Conservation (phyloP, 768 basidiomycete species). For the Lentinus brumalis region DNA sequence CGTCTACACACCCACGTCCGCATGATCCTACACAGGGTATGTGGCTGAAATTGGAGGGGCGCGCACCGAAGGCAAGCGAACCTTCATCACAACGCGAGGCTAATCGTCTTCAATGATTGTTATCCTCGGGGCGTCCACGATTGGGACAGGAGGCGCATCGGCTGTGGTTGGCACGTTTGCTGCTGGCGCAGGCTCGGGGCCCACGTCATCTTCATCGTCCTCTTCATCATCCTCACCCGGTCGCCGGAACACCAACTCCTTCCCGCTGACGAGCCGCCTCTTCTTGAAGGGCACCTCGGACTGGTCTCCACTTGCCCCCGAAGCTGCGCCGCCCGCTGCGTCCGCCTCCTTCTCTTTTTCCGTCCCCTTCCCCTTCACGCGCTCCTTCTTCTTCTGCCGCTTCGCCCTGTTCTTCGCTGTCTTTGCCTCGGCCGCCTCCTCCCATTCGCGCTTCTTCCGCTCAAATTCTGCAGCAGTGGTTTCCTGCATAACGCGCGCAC, state of each 20-base stretch:
- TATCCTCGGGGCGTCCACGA: conserved; percentile 42
- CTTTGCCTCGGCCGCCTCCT: conserved; percentile 77
- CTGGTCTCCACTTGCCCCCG: conserved; percentile 23
- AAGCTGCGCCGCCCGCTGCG: conserved; percentile 19
- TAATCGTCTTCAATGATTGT: conserved; percentile 53
- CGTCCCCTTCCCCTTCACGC: conserved; percentile 46
- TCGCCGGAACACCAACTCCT: conserved; percentile 60
- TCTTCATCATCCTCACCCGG: conserved; percentile 54
- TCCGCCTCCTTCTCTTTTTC: conserved; percentile 30
- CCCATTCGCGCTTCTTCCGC: conserved; percentile 66
- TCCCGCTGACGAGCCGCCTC: conserved; percentile 76
- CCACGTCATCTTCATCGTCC: conserved; percentile 26
- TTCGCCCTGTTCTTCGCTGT: conserved; percentile 96
- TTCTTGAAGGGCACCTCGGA: conserved; percentile 65
- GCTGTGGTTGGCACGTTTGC: background rate
- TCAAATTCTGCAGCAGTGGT: conserved; percentile 72
- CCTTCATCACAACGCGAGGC: background rate
- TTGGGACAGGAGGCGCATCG: conserved; percentile 18
- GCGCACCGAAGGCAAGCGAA: background rate
- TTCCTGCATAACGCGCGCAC: conserved; percentile 52
- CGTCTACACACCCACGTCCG: background rate
- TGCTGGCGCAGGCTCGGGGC: conserved; percentile 18
- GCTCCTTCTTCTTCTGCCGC: conserved; percentile 89
- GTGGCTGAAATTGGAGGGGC: background rate
- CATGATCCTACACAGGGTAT: conserved; percentile 1